Percentiles rank a stretch among this genome's conserved stretches.
Evolutionary conservation across 2,329 filamentous ascomycete genomes (phyloP).

Genomic region (Fusarium humuli): DNA sequence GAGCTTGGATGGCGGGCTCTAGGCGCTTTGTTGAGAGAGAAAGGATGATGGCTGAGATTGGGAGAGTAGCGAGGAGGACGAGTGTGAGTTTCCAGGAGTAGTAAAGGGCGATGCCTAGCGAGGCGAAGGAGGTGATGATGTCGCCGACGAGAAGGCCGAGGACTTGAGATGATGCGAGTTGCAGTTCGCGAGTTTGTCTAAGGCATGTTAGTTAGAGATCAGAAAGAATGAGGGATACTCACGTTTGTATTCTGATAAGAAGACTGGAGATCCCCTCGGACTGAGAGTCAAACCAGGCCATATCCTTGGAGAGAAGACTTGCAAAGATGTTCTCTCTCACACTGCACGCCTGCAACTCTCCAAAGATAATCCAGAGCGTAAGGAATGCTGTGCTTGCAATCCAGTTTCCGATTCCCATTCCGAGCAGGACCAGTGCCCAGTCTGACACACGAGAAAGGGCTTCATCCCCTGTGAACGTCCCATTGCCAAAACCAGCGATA

Average conservation of each 20-base stretch:
- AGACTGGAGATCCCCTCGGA: conserved; percentile 78
- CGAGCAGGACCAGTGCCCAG: conserved; percentile 72
- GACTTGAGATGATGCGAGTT: conserved; percentile 82
- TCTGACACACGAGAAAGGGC: conserved; percentile 67
- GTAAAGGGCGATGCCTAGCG: conserved; percentile 78
- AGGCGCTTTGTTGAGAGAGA: conserved; percentile 70
- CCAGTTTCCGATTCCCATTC: conserved; percentile 74
- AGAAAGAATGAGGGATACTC: conserved; percentile 47
- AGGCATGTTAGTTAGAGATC: neutral
- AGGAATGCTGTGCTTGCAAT: conserved; percentile 75
- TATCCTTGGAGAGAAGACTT: conserved; percentile 76
- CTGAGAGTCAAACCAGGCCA: conserved; percentile 84
- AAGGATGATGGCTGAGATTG: conserved; percentile 72
- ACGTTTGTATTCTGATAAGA: conserved; percentile 79
- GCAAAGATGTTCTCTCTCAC: conserved; percentile 74
- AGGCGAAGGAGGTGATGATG: conserved; percentile 71
- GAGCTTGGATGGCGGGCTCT: conserved; percentile 73
- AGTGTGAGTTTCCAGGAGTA: conserved; percentile 88
- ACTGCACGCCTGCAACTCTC: conserved; percentile 80
- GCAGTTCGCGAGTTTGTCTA: conserved; percentile 85
- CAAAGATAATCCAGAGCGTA: conserved; percentile 78
- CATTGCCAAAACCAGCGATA: conserved; percentile 74
- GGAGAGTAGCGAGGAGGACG: conserved; percentile 79
- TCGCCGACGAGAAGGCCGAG: conserved; percentile 77
- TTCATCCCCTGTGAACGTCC: conserved; percentile 58